Conservation (phyloP, 83 land plant genomes). For the Diphasiastrum complanatum region DNA sequence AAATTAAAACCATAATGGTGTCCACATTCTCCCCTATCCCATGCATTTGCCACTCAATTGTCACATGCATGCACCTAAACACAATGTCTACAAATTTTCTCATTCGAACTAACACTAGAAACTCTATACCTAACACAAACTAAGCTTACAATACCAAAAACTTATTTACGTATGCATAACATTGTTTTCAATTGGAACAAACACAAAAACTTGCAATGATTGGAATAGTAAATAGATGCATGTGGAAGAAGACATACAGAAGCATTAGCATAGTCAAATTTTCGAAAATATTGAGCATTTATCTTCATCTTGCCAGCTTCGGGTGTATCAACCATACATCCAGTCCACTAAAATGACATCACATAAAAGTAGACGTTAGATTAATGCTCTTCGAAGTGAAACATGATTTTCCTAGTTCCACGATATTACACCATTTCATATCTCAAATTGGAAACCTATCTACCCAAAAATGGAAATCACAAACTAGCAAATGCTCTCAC, state of each 20-base stretch:
- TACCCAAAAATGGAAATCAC: too few species aligned
- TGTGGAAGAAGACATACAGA: constrained; percentile 40
- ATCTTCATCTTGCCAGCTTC: constrained; percentile 44
- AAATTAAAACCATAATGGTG: not conserved
- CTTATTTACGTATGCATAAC: too few species aligned
- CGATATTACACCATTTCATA: too few species aligned
- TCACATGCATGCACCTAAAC: not conserved
- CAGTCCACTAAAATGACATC: constrained; percentile 71
- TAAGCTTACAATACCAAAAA: not conserved
- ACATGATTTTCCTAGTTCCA: too few species aligned
- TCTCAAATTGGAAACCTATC: too few species aligned
- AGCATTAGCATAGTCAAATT: constrained; percentile 77
- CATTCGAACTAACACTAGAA: not conserved
- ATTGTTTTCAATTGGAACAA: too few species aligned
- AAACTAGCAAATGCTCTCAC: too few species aligned
- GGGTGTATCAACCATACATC: constrained; percentile 46
- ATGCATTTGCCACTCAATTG: too few species aligned
- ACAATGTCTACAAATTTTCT: not conserved
- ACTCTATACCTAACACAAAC: not conserved
- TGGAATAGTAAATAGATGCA: not conserved
- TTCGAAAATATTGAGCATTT: constrained; percentile 74
- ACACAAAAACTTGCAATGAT: not conserved
- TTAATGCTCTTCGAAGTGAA: too few species aligned
- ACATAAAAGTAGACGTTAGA: constrained; percentile 1
- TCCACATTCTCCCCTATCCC: not conserved